Evolutionary conservation across 2,329 filamentous ascomycete species (phyloP).

Genomic region (Aspergillus terreus): DNA sequence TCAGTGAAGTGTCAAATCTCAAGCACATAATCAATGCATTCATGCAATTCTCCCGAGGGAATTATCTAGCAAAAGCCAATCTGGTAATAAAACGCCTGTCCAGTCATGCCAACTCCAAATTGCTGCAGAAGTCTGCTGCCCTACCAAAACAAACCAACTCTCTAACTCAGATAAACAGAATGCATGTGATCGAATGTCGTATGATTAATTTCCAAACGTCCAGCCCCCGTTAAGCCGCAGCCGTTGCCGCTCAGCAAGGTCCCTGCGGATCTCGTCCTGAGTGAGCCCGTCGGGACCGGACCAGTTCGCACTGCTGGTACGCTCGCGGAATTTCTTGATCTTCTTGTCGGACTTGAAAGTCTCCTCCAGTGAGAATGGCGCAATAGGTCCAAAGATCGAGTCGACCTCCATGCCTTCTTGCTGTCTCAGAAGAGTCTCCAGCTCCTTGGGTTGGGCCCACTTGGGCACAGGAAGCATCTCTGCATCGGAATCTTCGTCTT

Average conservation of each 20-base stretch:
- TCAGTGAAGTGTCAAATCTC: not conserved
- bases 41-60: not conserved
- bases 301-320: conserved; percentile 96
- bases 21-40: not conserved
- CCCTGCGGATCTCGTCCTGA: conserved; percentile 78
- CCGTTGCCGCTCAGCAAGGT: conserved; percentile 73
- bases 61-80: not conserved
- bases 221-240: conserved; percentile 81
- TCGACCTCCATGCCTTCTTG: conserved; percentile 75
- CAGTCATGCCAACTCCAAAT: not conserved
- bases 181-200: conserved; percentile 13
- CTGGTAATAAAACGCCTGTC: not conserved
- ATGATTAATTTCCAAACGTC: conserved; percentile 58
- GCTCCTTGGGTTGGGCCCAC: conserved; percentile 86
- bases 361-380: conserved; percentile 89
- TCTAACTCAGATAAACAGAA: conserved; percentile 6
- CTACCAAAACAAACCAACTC: not conserved
- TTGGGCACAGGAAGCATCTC: conserved; percentile 64
- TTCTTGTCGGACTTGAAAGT: conserved; percentile 90
- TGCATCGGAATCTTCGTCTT: conserved; percentile 71
- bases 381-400: conserved; percentile 87
- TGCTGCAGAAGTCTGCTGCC: not conserved
- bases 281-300: conserved; percentile 75
- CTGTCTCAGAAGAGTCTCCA: conserved; percentile 68
- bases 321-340: conserved; percentile 80